Evolutionary conservation across 768 basidiomycete species (phyloP).

Genomic region (Boletus bicolor): DNA sequence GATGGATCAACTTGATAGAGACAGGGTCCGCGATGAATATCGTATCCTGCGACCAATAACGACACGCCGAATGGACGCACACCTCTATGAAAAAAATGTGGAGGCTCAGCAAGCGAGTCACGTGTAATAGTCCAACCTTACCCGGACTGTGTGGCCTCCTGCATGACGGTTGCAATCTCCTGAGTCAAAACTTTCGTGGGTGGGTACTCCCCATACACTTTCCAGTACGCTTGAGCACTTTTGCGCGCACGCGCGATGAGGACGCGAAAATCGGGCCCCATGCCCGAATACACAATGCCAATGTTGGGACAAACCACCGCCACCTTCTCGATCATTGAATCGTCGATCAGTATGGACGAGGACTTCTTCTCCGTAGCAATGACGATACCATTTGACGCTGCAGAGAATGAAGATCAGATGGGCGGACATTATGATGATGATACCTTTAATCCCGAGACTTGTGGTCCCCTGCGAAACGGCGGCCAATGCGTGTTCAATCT

Average conservation of each 20-base stretch:
- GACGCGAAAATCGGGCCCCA: slow-evolving; percentile 98
- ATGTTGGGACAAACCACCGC: slow-evolving; percentile 98
- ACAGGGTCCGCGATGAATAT: slow-evolving; percentile 89
- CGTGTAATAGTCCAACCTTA: slow-evolving; percentile 40
- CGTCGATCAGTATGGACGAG: slow-evolving; percentile 95
- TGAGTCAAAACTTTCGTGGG: slow-evolving; percentile 94
- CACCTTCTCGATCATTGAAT: slow-evolving; percentile 97
- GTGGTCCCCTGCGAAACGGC: slow-evolving; percentile 95
- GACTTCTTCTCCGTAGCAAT: slow-evolving; percentile 99
- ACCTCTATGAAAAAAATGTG: slow-evolving; percentile 61
- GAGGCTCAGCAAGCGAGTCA: slow-evolving; percentile 28
- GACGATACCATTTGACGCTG: slow-evolving; percentile 98
- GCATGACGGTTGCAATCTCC: slow-evolving; percentile 98
- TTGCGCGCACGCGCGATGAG: slow-evolving; percentile 93
- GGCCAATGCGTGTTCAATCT: slow-evolving; percentile 99
- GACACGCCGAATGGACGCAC: slow-evolving; percentile 99
- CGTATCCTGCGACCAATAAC: slow-evolving; percentile 95
- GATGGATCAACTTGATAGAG: slow-evolving; percentile 99
- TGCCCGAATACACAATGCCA: slow-evolving; percentile 98
- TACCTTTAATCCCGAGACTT: slow-evolving; percentile 97
- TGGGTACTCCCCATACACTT: slow-evolving; percentile 97
- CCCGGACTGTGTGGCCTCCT: slow-evolving; percentile 99
- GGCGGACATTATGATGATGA: slow-evolving; percentile 28
- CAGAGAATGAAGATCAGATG: slow-evolving; percentile 13
- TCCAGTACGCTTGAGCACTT: slow-evolving; percentile 99